These are phyloP conservation scores for Lasiodiplodia hormozganensis DNA, from an alignment of 2,329 filamentous ascomycete genomes.

Conservation along the genomic window DNA sequence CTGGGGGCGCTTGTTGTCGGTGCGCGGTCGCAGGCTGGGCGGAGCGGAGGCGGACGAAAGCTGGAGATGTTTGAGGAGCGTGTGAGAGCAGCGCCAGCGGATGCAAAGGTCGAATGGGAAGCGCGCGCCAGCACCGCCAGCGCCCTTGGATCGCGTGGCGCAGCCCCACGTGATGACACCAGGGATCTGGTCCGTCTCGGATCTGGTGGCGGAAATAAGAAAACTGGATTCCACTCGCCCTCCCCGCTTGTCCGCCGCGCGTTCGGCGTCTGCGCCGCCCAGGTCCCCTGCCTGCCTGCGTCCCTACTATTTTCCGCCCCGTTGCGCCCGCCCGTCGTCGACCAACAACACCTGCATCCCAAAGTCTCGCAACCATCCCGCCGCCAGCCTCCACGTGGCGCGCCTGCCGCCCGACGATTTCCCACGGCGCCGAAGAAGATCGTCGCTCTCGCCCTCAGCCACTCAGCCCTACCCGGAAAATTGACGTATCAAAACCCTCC, in stretches of 20 bases:
- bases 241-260: not conserved
- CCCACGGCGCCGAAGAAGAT: not conserved
- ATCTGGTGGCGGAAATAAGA: not conserved
- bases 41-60: not conserved
- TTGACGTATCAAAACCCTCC: not conserved
- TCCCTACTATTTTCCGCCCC: not conserved
- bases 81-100: constrained; percentile 5
- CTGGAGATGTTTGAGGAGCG: constrained; percentile 6
- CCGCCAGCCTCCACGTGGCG: constrained; percentile 2
- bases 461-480: constrained; percentile 25
- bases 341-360: not conserved
- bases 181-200: not conserved
- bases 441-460: not conserved
- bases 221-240: not conserved
- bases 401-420: not conserved
- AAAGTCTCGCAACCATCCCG: not conserved
- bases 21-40: not conserved
- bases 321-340: not conserved
- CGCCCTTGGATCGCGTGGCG: constrained; percentile 6
- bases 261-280: not conserved
- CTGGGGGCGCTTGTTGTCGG: not conserved
- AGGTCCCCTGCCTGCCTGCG: too few species aligned
- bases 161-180: constrained; percentile 4
- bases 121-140: not conserved
- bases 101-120: constrained; percentile 2